A percentile compares a stretch with the other conserved stretches of the same genome.
Evolutionary conservation across 495 filamentous ascomycete genomes (phyloP).

Genomic region (Geoglossum glabrum): DNA sequence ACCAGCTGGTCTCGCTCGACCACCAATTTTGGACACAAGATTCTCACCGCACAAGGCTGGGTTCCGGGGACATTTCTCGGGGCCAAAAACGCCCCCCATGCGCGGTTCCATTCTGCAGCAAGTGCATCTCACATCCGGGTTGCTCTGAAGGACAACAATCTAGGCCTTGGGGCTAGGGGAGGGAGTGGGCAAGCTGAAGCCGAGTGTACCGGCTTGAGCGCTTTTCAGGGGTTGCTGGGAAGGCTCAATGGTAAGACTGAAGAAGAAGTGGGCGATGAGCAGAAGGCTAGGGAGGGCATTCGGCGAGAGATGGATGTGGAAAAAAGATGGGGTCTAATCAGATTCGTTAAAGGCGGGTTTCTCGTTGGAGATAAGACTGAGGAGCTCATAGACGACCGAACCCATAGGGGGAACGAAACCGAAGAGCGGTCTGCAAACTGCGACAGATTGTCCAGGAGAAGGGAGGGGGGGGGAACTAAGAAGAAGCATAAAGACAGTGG

Average conservation of each 20-base stretch:
- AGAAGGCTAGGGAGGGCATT: slow-evolving; percentile 35
- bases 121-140: slow-evolving; percentile 64
- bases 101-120: slow-evolving; percentile 50
- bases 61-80: slow-evolving; percentile 65
- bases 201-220: slow-evolving; percentile 63
- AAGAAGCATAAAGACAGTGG: slow-evolving; percentile 12
- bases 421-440: slow-evolving; percentile 17
- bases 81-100: slow-evolving; percentile 47
- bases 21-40: slow-evolving; percentile 62
- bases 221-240: slow-evolving; percentile 66
- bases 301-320: slow-evolving; percentile 47
- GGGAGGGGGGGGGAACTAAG: slow-evolving; percentile 20
- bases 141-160: slow-evolving; percentile 66
- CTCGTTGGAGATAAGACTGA: slow-evolving; percentile 46
- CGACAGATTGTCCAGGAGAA: slow-evolving; percentile 13
- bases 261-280: slow-evolving; percentile 41
- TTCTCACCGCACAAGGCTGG: slow-evolving; percentile 79
- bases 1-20: slow-evolving; percentile 74
- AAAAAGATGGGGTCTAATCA: slow-evolving; percentile 49
- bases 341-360: slow-evolving; percentile 64
- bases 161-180: slow-evolving; percentile 65
- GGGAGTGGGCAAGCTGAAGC: slow-evolving; percentile 35
- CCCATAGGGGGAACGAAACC: slow-evolving; percentile 7
- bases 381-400: slow-evolving; percentile 12
- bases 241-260: slow-evolving; percentile 76